A percentile compares a stretch with the other conserved stretches of the same genome.
phyloP scores from a whole-genome alignment of 176 grass and related monocot genomes.

The Cenchrus americanus region DNA sequence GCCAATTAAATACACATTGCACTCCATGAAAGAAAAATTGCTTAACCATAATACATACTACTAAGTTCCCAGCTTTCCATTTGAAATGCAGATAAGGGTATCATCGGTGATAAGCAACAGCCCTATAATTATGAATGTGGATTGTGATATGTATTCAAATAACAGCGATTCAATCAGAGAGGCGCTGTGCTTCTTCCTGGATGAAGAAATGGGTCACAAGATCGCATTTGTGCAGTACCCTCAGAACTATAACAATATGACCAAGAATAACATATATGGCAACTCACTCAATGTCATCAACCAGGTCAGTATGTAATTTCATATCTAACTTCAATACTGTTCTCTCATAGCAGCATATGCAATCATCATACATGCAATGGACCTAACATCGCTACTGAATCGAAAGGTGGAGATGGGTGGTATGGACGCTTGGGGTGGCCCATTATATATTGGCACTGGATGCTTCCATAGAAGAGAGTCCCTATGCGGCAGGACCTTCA shows the following conservation, averaged over 20 bases:
- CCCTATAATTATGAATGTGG: slow-evolving; percentile 81
- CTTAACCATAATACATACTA: background rate
- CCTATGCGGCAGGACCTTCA: slow-evolving; percentile 63
- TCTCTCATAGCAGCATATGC: background rate
- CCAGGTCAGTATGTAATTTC: slow-evolving; percentile 39
- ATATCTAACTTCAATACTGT: slow-evolving; percentile 11
- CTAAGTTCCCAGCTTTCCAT: background rate
- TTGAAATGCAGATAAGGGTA: slow-evolving; percentile 67
- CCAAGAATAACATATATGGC: slow-evolving; percentile 69
- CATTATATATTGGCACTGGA: slow-evolving; percentile 66
- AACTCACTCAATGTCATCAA: slow-evolving; percentile 51
- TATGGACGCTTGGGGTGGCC: slow-evolving; percentile 61
- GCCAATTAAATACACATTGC: background rate
- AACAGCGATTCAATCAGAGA: slow-evolving; percentile 68
- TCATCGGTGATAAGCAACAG: slow-evolving; percentile 85
- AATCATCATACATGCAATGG: background rate
- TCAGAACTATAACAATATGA: slow-evolving; percentile 75
- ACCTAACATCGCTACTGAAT: slow-evolving; percentile 37
- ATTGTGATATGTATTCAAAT: slow-evolving; percentile 96
- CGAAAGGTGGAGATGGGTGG: slow-evolving; percentile 61
- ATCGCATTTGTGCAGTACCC: slow-evolving; percentile 78
- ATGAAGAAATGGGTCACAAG: slow-evolving; percentile 74
- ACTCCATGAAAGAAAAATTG: background rate
- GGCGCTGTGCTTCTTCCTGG: slow-evolving; percentile 76
- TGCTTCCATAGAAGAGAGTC: slow-evolving; percentile 82